Evolutionary conservation across 108 stramenopile species (phyloP).

Genomic region (Nitzschia putrida): DNA sequence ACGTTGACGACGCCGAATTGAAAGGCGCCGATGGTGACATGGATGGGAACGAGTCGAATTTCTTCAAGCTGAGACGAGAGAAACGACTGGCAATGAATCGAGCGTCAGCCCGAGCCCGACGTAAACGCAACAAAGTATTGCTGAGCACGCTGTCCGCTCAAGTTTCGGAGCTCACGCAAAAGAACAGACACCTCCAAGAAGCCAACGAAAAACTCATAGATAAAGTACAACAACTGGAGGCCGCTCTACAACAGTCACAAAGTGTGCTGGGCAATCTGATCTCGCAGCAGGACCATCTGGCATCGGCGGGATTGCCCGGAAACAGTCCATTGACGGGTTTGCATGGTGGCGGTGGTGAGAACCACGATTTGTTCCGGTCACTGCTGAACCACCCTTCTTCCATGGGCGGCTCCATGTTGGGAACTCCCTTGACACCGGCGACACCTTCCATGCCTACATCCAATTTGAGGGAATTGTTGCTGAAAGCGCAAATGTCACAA

Average conservation of each 20-base stretch:
- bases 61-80: slow-evolving; percentile 7
- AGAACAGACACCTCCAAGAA: neutral
- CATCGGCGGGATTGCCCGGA: neutral
- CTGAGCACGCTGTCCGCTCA: neutral
- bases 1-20: neutral
- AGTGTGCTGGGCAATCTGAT: neutral
- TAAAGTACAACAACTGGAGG: slow-evolving; percentile 3
- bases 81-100: slow-evolving; percentile 34
- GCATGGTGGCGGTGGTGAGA: neutral
- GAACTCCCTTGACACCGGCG: neutral
- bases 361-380: neutral
- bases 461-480: neutral
- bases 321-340: too few relatives aligned
- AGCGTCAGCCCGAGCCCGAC: slow-evolving; percentile 17
- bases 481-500: neutral
- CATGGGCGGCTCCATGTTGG: neutral
- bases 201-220: slow-evolving; percentile 1
- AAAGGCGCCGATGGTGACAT: neutral
- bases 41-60: neutral
- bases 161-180: slow-evolving; percentile 4
- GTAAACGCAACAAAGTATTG: slow-evolving; percentile 17
- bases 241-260: neutral
- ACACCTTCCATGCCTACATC: slow-evolving; percentile 1
- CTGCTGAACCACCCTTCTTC: neutral
- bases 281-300: too few relatives aligned